Conservation (phyloP, 129 eudicot species). For the Escallonia rubra region DNA sequence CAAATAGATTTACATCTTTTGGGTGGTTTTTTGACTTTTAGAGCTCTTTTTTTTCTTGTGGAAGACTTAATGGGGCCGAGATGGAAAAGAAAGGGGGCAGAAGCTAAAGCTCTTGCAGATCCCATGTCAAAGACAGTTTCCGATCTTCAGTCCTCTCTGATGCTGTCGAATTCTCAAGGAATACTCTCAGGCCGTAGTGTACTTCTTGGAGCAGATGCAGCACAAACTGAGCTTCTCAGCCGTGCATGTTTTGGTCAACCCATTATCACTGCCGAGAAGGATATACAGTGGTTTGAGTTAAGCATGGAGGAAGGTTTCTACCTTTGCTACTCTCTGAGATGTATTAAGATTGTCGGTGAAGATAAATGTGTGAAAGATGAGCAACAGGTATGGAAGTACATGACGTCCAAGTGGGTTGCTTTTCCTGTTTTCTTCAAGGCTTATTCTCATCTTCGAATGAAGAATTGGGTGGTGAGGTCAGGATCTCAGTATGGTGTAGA, state of each 20-base stretch:
- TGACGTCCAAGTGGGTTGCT: slow-evolving; percentile 27
- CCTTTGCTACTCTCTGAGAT: slow-evolving; percentile 37
- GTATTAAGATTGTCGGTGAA: slow-evolving; percentile 39
- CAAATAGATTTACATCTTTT: too few relatives aligned
- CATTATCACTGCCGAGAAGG: slow-evolving; percentile 45
- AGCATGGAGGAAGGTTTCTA: slow-evolving; percentile 68
- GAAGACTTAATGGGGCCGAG: slow-evolving; percentile 59
- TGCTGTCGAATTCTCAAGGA: slow-evolving; percentile 40
- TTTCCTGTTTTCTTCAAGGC: slow-evolving; percentile 47
- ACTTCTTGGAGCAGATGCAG: slow-evolving; percentile 47
- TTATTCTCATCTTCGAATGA: slow-evolving; percentile 59
- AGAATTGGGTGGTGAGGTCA: slow-evolving; percentile 80
- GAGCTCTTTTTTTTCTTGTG: background rate
- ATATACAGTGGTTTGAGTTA: slow-evolving; percentile 65
- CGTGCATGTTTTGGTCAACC: slow-evolving; percentile 72
- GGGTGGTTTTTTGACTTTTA: background rate
- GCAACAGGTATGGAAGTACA: slow-evolving; percentile 52
- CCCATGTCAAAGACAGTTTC: slow-evolving; percentile 58
- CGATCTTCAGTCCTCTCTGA: slow-evolving; percentile 47
- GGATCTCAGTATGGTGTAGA: slow-evolving; percentile 81
- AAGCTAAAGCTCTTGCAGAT: slow-evolving; percentile 65
- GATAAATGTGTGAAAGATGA: slow-evolving; percentile 22
- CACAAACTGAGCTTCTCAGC: slow-evolving; percentile 55
- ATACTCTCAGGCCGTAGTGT: slow-evolving; percentile 44
- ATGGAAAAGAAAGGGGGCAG: slow-evolving; percentile 81